A percentile compares a stretch with the other conserved stretches of the same genome.
These are phyloP conservation scores for Cyclocybe aegerita DNA, from an alignment of 768 basidiomycete species.

Conservation along the genomic window DNA sequence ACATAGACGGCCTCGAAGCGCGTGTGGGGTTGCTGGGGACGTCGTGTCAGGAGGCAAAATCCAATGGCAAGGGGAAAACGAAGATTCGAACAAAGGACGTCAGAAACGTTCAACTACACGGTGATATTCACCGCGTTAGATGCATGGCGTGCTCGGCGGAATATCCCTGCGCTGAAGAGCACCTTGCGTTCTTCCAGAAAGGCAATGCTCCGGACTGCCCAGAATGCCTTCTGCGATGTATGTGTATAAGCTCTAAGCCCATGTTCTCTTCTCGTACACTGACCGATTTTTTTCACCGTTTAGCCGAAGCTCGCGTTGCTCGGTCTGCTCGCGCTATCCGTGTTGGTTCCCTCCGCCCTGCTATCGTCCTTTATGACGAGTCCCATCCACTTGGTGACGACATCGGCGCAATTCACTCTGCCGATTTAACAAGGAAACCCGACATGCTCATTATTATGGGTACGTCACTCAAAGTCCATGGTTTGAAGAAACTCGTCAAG, in stretches of 20 bases:
- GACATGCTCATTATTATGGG: conserved; percentile 97
- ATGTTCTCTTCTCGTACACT: conserved; percentile 1
- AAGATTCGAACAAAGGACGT: conserved; percentile 72
- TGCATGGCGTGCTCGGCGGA: conserved; percentile 84
- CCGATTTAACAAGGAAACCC: conserved; percentile 77
- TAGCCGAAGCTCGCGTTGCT: conserved; percentile 75
- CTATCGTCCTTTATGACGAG: conserved; percentile 95
- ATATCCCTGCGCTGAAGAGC: conserved; percentile 63
- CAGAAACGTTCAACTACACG: conserved; percentile 91
- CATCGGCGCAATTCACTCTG: conserved; percentile 77
- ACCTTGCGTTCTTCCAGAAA: conserved; percentile 60
- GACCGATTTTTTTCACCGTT: conserved; percentile 9
- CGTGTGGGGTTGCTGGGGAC: conserved; percentile 72
- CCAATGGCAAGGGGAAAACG: conserved; percentile 62
- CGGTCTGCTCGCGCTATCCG: conserved; percentile 78
- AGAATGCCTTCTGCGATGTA: conserved; percentile 80
- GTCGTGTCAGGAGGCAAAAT: conserved; percentile 51
- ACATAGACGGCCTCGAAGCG: conserved; percentile 94
- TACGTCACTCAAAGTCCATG: conserved; percentile 95
- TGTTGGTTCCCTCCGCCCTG: conserved; percentile 86
- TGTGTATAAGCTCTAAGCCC: conserved; percentile 28
- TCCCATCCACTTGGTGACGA: conserved; percentile 90
- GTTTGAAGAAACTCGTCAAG: conserved; percentile 89
- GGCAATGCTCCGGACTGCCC: conserved; percentile 85
- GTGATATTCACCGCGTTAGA: conserved; percentile 88